Evolutionary conservation across 2,329 filamentous ascomycete genomes (phyloP), one percentile per base, ranked within the genome.

Genomic region (Cryphonectria nitschkei): DNA sequence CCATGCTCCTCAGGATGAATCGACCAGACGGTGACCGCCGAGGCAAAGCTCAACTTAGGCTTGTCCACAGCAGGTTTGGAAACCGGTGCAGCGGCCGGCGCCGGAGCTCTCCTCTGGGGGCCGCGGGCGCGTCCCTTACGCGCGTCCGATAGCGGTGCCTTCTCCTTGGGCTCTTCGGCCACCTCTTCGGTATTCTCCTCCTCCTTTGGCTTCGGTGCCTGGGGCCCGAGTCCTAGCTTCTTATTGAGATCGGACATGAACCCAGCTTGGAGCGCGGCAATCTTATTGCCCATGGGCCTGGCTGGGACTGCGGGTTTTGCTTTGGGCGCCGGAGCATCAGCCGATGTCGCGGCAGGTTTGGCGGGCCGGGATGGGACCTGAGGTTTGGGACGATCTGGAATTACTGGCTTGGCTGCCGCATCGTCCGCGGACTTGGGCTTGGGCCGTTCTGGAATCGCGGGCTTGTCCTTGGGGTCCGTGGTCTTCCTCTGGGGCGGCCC

Each of bases 241-340:
- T 94, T 95, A 81, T 98, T 97, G 58, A 99, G 84, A 77, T 98
- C 95, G 61, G 90, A 94, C 87, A 99, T 90, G 80, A 99, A 98
- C 3, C 93, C 94, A 52, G 93, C 93, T 81, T 97, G 94, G 43
- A 99, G 84, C 34, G 93, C 92, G 22, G 95, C 94, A 79, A 99
- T 97, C 84, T 98, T 98, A 76, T 90, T 89, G 13, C 93, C 93
- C 60, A 87, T 86, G 2, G 94, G 93, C 62, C 94, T 89, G 19
- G 90, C 88, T 14, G 96, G 95, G 2, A 98, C 88, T 0, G 90
- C 88, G 5, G 96, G 95, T 79, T 98, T 98, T n/a, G 88, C 81
- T 79, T 94, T 97, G 16, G 85, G 79, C 22, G 83, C 79, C 1
- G 82, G 78, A 63, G 84, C 81, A 3, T 82, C 78, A 32, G 84